phyloP scores from a whole-genome alignment of 2,329 filamentous ascomycete genomes.

The Aspergillus pseudoglaucus region DNA sequence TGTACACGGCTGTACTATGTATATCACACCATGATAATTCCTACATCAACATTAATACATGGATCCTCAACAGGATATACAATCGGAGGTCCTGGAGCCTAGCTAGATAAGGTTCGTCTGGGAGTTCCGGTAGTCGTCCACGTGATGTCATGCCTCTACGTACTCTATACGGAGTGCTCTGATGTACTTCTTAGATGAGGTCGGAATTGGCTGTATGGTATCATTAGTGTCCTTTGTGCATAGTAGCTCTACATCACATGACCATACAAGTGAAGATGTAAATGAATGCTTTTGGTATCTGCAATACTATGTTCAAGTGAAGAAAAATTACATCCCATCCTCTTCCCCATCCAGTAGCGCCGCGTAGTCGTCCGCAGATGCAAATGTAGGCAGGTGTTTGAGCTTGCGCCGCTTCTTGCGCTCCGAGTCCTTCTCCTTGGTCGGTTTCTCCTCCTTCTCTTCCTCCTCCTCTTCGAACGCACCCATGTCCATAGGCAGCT shows the following conservation, averaged over 20 bases:
- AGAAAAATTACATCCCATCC: constrained; percentile 34
- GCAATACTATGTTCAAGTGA: constrained; percentile 1
- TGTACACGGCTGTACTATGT: too few relatives aligned
- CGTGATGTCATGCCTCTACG: background rate
- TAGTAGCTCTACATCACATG: background rate
- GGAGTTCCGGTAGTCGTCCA: background rate
- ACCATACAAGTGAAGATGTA: background rate
- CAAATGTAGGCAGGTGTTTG: constrained; percentile 86
- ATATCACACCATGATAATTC: background rate
- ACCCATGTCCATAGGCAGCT: constrained; percentile 47
- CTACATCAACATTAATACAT: background rate
- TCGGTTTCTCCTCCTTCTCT: constrained; percentile 36
- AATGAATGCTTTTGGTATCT: constrained; percentile 10
- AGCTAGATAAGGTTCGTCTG: background rate
- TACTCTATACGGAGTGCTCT: background rate
- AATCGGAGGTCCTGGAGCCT: background rate
- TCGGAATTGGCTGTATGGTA: background rate
- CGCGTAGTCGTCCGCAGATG: constrained; percentile 88
- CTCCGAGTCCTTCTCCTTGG: constrained; percentile 35
- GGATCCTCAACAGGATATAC: background rate
- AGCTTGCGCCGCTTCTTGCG: constrained; percentile 70
- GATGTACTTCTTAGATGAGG: too few relatives aligned
- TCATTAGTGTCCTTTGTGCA: background rate
- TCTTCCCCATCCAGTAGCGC: constrained; percentile 70
- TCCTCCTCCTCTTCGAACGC: constrained; percentile 37